phyloP scores from a whole-genome alignment of 129 eudicot genomes.

The Silybum marianum region DNA sequence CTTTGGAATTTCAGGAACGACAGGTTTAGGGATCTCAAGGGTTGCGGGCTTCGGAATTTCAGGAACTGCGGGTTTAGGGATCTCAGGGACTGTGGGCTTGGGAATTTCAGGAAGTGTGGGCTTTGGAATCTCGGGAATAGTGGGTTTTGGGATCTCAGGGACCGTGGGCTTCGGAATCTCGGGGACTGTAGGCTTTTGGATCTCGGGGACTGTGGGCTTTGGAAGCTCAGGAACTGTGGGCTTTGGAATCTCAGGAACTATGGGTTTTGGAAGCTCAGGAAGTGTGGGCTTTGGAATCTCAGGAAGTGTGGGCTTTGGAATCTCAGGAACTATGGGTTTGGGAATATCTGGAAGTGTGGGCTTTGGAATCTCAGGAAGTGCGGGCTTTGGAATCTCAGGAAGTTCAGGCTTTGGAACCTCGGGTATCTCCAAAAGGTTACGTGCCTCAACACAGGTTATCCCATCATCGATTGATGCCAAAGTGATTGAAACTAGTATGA shows the following conservation, averaged over 20 bases:
- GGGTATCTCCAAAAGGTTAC: conserved; percentile 23
- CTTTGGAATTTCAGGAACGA: too few species aligned
- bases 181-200: too few species aligned
- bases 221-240: neutral
- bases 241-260: conserved; percentile 3
- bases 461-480: conserved; percentile 11
- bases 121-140: neutral
- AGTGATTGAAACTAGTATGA: conserved; percentile 26
- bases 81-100: neutral
- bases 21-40: too few species aligned
- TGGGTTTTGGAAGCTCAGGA: too few species aligned
- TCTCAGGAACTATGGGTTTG: too few species aligned
- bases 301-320: too few species aligned
- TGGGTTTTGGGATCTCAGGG: neutral
- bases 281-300: too few species aligned
- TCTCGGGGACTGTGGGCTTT: neutral
- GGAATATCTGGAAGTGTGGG: too few species aligned
- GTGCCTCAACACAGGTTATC: conserved; percentile 13
- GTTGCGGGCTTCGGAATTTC: neutral
- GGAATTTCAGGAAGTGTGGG: neutral
- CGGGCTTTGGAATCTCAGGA: conserved; percentile 11
- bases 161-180: too few species aligned
- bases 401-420: conserved; percentile 23
- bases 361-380: too few species aligned
- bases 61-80: neutral